Base-by-base conservation (phyloP, 768 basidiomycete genomes). In the Tulasnella sp. region DNA sequence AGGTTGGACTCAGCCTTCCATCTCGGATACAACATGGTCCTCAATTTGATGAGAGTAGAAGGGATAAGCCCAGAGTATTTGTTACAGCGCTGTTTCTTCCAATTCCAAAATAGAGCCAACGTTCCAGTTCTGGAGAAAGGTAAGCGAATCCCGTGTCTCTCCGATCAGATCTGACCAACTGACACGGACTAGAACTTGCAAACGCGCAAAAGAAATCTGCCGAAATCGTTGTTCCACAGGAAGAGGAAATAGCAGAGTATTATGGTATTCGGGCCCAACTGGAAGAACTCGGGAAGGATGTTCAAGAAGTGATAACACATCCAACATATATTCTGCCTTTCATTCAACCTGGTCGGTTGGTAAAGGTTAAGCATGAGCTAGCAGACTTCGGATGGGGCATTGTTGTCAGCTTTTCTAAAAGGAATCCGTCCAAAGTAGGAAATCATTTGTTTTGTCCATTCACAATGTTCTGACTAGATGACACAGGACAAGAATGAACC, bases 11-110 rank as follows among this genome's bases (percentile, higher is more conserved):
- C 95, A 5, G 95, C 95, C 3, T 99, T 99, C 71, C 91, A 96
- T 67, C 70, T 99, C 12, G 93, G 95, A 15, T 99, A 99, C 66
- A 99, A 99, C 65, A 99, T 99, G 95, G 77, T 99, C 28, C 70
- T 99, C 62, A 99, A 98, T 66, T 67, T 99, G 57, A 92, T 99
- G 79, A 84, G 96, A 63, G 95, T 99, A 15, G 95, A 99, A 65
- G 93, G 92, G 4, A 81, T 99, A 59, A 96, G 88, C 59, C 95
- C 95, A 5, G 95, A 99, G 67, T 96, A 75, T 64, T 98, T 99
- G 93, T 73, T 99, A 9, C 88, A 95, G 66, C 72, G 87, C 40
- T 96, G 91, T 69, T 99, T 99, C 73, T 86, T 87, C 74, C 95
- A 99, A 65, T 98, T 96, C 68, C 95, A 99, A 67, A 96, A 86